Evolutionary conservation across 2,329 filamentous ascomycete species (phyloP), one percentile per base, ranked within the genome.

Genomic region (Lachnellula suecica): DNA sequence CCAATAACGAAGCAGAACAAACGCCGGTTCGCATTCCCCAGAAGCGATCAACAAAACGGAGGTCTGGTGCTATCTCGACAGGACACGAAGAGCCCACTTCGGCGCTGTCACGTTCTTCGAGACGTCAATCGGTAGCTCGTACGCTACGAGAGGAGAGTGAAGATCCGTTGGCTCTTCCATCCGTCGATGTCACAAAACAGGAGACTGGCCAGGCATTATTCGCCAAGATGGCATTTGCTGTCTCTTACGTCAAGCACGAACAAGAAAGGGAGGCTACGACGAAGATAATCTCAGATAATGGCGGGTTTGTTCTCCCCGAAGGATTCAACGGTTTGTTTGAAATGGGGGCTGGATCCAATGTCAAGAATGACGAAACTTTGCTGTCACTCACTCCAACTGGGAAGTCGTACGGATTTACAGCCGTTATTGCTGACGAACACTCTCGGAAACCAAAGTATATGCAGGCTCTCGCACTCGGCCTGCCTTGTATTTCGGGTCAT

Each of bases 381-480:
- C 71, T 94, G 17, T 73, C 69, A 1, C 75, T 95, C 1, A 82
- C 74, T 2, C 59, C 74, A 10, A 68, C 74, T 20, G 79, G 80
- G 20, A 64, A 73, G 31, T 71, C 78, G 2, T 74, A 85, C 1
- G 87, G 89, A 0, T 97, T 99, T 65, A 84, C 89, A 0, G 92
- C 91, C 4, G 74, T 97, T 13, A 89, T 99, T 54, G 87, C 92
- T 0, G 90, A 97, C 64, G 82, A 83, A 4, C 88, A 96, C 68
- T 94, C 89, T 6, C 84, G 93, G 43, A 91, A 91, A 57, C 82
- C 85, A 45, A 99, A 97, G 68, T 97, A 94, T 69, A 89, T 97
- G 78, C 92, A 97, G 71, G 94, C 94, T 0, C 80, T 99, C 2
- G 92, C 94, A 0, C 80, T 99, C 1, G 91, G 90, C 1, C 72